Base-by-base conservation (phyloP, 805 yeast genomes). In the Jamesozyma piceae region DNA sequence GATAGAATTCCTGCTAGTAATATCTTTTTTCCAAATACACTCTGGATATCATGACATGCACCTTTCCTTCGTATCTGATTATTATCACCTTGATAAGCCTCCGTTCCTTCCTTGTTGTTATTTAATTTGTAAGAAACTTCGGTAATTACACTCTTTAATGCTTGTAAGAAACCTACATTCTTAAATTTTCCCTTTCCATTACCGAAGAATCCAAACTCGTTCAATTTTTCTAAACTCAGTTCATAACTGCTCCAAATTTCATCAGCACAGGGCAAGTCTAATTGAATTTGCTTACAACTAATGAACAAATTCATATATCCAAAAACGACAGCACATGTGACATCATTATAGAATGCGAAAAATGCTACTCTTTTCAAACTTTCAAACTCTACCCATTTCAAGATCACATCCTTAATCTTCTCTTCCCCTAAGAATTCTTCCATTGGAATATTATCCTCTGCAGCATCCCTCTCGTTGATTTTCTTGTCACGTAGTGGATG, bases 301-400 rank as follows among this genome's bases (percentile, higher is more conserved):
- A 75, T 72, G 37, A 78, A 59, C 28, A 72, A 57, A 52, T 75
- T 66, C 44, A 81, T 75, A 61, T 86, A 95, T 5, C 94, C 82
- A 59, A 82, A 85, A 38, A 83, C 73, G 14, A 82, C 75, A 31
- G 87, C 82, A 64, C 87, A 94, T 2, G 80, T 72, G 2, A 82
- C 78, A 61, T 86, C 95, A 53, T 82, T 68, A 56, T 81, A 82
- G 57, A 86, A 87, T 13, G 94, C 87, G 77, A 83, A 77, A 45
- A 80, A 76, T 1, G 94, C 84, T 1, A 82, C 73, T 44, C 95
- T 64, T 57, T 86, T 86, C 69, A 83, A 68, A 38, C 80, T 74
- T 61, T 86, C 95, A 33, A 78, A 75, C 42, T 83, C 86, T 13
- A 86, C 80, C 95, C 95, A 86, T 49, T 73, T 68, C 20, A 43